Conservation (phyloP, 495 filamentous ascomycete species). For the Sordaria brevicollis region DNA sequence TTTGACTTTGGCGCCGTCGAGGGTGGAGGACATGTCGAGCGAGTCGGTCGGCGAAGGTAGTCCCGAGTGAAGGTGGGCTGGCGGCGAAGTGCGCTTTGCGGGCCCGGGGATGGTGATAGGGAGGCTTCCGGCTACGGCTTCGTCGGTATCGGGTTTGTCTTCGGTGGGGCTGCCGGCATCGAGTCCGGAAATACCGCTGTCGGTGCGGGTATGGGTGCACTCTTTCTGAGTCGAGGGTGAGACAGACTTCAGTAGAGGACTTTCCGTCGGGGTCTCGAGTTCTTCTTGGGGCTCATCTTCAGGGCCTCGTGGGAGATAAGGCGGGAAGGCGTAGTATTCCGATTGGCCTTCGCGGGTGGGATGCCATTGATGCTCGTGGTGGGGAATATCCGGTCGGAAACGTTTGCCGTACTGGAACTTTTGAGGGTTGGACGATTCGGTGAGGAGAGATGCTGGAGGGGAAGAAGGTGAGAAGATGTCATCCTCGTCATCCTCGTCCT, state of each 20-base stretch:
- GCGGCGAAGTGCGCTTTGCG: neutral
- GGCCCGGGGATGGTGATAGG: neutral
- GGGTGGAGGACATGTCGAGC: neutral
- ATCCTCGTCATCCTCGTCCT: neutral
- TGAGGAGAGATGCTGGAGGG: neutral
- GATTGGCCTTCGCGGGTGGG: neutral
- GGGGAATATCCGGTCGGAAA: neutral
- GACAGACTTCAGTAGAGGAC: no score
- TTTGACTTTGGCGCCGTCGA: neutral
- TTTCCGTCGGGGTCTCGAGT: no score
- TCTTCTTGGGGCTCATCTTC: neutral
- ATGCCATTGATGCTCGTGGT: neutral
- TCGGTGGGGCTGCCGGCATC: neutral
- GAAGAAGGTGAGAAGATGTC: neutral
- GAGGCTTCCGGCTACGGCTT: neutral
- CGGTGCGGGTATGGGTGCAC: neutral
- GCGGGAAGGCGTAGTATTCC: neutral
- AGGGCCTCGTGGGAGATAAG: neutral
- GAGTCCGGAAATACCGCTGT: neutral
- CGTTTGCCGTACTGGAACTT: neutral
- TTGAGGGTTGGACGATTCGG: neutral
- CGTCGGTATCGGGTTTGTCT: neutral
- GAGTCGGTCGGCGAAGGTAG: neutral
- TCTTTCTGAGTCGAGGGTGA: neutral
- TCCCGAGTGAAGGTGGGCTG: neutral